Percentiles rank a stretch among this genome's conserved stretches.
Evolutionary conservation across 2,329 filamentous ascomycete genomes (phyloP).

Genomic region (Ophiosphaerella korrae): DNA sequence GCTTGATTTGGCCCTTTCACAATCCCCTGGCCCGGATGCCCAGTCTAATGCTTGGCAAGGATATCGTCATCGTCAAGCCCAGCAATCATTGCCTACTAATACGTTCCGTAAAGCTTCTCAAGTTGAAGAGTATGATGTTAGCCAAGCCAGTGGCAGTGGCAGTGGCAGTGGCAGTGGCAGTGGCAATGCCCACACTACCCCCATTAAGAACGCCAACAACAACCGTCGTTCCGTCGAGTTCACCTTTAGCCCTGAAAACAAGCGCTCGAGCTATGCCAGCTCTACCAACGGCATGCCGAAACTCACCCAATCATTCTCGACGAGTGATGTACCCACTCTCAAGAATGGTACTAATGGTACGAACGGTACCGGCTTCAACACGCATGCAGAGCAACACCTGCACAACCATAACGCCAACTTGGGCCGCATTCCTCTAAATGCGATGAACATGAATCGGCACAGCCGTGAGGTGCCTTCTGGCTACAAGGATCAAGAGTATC

Average conservation of each 20-base stretch:
- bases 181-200: conserved; percentile 49
- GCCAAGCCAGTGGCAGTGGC: conserved; percentile 41
- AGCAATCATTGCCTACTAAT: conserved; percentile 65
- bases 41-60: conserved; percentile 64
- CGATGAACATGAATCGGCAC: conserved; percentile 66
- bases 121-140: conserved; percentile 43
- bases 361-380: conserved; percentile 47
- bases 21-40: conserved; percentile 66
- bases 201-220: conserved; percentile 43
- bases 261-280: conserved; percentile 58
- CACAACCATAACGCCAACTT: conserved; percentile 81
- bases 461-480: conserved; percentile 70
- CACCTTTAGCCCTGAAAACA: conserved; percentile 49
- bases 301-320: conserved; percentile 86
- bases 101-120: conserved; percentile 51
- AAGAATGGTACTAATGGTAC: conserved; percentile 66
- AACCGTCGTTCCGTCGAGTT: conserved; percentile 57
- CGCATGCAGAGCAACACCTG: conserved; percentile 62
- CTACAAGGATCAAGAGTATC: conserved; percentile 54
- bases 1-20: conserved; percentile 76
- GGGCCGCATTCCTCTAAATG: conserved; percentile 75
- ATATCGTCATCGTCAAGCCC: conserved; percentile 68
- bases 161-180: conserved; percentile 47
- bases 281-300: conserved; percentile 68
- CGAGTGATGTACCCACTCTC: conserved; percentile 84